These are phyloP conservation scores for Rhodotorula mucilaginosa DNA, from an alignment of 1,284 basidiomycete genomes.

Conservation along the genomic window DNA sequence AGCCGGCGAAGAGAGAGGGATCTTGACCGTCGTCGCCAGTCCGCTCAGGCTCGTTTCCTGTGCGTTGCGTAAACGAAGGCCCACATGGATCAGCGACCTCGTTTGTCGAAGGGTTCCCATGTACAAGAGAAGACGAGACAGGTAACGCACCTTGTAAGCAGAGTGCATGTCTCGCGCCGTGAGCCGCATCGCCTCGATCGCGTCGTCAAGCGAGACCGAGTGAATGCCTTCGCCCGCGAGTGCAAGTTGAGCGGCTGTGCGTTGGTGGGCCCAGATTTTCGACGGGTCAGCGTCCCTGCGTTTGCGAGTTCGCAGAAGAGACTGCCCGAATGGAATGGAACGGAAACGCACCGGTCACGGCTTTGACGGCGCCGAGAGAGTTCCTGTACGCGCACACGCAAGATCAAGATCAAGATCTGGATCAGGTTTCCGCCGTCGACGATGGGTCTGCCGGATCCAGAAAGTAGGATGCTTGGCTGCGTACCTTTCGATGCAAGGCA, in stretches of 20 bases:
- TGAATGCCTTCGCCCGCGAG: conserved; percentile 85
- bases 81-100: no score
- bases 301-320: neutral
- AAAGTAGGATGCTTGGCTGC: no score
- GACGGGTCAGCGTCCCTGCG: no score
- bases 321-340: neutral
- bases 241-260: conserved; percentile 69
- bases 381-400: conserved; percentile 38
- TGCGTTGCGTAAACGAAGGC: neutral
- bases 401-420: no score
- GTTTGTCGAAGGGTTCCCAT: no score
- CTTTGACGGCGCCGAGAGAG: conserved; percentile 58
- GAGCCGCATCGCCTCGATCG: conserved; percentile 90
- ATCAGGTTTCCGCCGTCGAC: neutral
- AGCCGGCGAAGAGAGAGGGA: conserved; percentile 68
- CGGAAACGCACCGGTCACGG: conserved; percentile 53
- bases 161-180: conserved; percentile 65
- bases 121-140: neutral
- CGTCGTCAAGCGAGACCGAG: conserved; percentile 85
- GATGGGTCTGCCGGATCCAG: no score
- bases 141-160: conserved; percentile 63
- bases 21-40: conserved; percentile 61
- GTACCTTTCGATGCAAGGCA: conserved; percentile 76
- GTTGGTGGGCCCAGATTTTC: neutral
- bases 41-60: conserved; percentile 59